These are phyloP conservation scores for Cladosporium colombiae DNA, from an alignment of 2,329 filamentous ascomycete genomes.

Conservation along the genomic window DNA sequence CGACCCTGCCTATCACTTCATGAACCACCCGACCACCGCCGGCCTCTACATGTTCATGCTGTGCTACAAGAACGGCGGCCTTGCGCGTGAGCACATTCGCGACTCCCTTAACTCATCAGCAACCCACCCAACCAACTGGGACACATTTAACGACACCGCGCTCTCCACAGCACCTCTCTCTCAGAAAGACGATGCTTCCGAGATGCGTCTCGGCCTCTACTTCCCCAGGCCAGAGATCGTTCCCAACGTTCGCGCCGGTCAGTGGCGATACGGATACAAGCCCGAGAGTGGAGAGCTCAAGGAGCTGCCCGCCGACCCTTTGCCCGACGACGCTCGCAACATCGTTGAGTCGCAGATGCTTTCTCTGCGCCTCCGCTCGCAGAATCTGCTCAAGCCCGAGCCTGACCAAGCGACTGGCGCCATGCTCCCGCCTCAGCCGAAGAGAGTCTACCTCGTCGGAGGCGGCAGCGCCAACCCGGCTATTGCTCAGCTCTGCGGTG, in stretches of 20 bases:
- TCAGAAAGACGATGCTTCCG: slow-evolving; percentile 50
- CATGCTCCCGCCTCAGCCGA: slow-evolving; percentile 75
- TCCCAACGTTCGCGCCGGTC: slow-evolving; percentile 81
- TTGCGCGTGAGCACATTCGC: slow-evolving; percentile 86
- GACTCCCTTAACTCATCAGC: slow-evolving; percentile 68
- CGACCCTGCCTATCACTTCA: slow-evolving; percentile 91
- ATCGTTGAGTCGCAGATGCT: slow-evolving; percentile 96
- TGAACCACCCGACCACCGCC: slow-evolving; percentile 90
- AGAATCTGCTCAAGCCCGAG: slow-evolving; percentile 63
- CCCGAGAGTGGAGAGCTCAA: slow-evolving; percentile 49
- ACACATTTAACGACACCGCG: slow-evolving; percentile 74
- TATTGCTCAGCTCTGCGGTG: slow-evolving; percentile 79
- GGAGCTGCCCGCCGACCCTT: slow-evolving; percentile 46
- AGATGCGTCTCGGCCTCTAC: slow-evolving; percentile 86
- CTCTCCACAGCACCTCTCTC: slow-evolving; percentile 69
- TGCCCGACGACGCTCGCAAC: slow-evolving; percentile 68
- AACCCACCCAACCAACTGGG: slow-evolving; percentile 60
- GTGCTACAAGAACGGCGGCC: slow-evolving; percentile 97
- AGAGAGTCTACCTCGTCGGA: slow-evolving; percentile 90
- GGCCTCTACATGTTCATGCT: slow-evolving; percentile 99
- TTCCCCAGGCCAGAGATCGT: slow-evolving; percentile 96
- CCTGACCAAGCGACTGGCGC: slow-evolving; percentile 46
- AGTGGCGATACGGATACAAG: slow-evolving; percentile 75
- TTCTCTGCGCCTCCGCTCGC: slow-evolving; percentile 82
- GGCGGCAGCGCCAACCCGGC: slow-evolving; percentile 88